These are phyloP conservation scores for Boletus sensibilis DNA, from an alignment of 768 basidiomycete species.

Conservation along the genomic window DNA sequence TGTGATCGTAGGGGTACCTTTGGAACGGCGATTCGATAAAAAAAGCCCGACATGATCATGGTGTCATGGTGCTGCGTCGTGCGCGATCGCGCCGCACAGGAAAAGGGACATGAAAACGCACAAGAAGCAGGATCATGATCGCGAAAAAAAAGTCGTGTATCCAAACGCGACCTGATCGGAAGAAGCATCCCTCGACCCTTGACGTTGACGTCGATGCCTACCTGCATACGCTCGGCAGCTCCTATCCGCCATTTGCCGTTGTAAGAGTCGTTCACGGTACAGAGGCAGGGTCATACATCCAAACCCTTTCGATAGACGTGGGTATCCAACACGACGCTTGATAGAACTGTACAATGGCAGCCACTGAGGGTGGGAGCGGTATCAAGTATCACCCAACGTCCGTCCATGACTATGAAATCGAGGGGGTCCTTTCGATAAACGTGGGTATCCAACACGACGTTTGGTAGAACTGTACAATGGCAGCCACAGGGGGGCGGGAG, in stretches of 20 bases:
- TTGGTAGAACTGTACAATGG: background rate
- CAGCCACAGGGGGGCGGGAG: background rate
- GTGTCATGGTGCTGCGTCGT: background rate
- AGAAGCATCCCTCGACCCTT: conserved; percentile 11
- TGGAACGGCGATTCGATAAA: conserved; percentile 8
- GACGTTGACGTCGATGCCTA: conserved; percentile 2
- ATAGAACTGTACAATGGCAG: background rate
- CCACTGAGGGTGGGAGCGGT: background rate
- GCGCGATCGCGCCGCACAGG: background rate
- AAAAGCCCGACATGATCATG: background rate
- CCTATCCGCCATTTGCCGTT: background rate
- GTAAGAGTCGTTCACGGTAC: background rate
- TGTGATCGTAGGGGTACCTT: background rate
- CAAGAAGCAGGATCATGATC: background rate
- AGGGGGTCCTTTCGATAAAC: background rate
- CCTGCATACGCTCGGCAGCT: conserved; percentile 1
- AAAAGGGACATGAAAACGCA: background rate
- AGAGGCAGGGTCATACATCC: background rate
- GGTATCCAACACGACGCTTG: background rate
- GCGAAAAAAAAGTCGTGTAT: conserved; percentile 4
- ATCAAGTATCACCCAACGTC: background rate
- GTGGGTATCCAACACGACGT: background rate
- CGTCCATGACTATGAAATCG: no score
- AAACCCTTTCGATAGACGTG: background rate
- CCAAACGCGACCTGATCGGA: conserved; percentile 3